These are phyloP conservation scores for Thermomyces lanuginosus DNA, from an alignment of 2,329 filamentous ascomycete species.

Conservation along the genomic window DNA sequence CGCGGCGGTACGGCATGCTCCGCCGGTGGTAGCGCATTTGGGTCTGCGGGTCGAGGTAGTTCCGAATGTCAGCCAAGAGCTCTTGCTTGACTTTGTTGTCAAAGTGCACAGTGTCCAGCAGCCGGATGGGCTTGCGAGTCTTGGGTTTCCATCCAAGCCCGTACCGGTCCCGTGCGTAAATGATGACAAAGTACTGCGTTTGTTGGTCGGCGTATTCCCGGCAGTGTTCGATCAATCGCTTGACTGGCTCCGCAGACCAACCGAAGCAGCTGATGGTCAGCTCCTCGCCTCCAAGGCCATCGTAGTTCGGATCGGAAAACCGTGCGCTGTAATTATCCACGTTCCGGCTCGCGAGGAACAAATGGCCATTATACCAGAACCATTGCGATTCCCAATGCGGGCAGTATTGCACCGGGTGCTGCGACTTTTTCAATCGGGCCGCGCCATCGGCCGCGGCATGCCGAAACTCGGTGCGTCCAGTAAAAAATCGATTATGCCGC, in stretches of 20 bases:
- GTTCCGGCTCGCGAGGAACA: conserved; percentile 2
- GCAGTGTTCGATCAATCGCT: conserved; percentile 3
- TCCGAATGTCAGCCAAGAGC: conserved; percentile 5
- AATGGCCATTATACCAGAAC: conserved; percentile 3
- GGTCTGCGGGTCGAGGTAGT: conserved; percentile 5
- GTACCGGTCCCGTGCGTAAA: conserved; percentile 5
- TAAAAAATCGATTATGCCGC: conserved; percentile 4
- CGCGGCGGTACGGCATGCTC: conserved; percentile 57
- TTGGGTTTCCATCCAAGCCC: conserved; percentile 5
- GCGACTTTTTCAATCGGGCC: conserved; percentile 4
- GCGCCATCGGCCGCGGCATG: conserved; percentile 2
- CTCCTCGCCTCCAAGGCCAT: conserved; percentile 4
- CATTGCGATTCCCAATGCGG: conserved; percentile 5
- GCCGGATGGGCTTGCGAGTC: conserved; percentile 4
- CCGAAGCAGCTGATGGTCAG: conserved; percentile 5
- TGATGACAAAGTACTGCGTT: conserved; percentile 5
- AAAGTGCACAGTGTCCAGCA: conserved; percentile 5
- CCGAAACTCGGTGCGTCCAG: conserved; percentile 3
- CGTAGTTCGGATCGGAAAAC: conserved; percentile 4
- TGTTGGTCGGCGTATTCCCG: conserved; percentile 4
- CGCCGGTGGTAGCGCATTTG: conserved; percentile 10
- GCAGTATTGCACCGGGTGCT: conserved; percentile 3
- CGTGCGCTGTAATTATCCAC: conserved; percentile 1
- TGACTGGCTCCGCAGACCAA: conserved; percentile 5
- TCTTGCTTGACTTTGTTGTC: conserved; percentile 5